Percentiles rank a stretch among this genome's conserved stretches.
Evolutionary conservation across 306 rosid genomes (phyloP).

Genomic region (Sechiopsis laciniata): DNA sequence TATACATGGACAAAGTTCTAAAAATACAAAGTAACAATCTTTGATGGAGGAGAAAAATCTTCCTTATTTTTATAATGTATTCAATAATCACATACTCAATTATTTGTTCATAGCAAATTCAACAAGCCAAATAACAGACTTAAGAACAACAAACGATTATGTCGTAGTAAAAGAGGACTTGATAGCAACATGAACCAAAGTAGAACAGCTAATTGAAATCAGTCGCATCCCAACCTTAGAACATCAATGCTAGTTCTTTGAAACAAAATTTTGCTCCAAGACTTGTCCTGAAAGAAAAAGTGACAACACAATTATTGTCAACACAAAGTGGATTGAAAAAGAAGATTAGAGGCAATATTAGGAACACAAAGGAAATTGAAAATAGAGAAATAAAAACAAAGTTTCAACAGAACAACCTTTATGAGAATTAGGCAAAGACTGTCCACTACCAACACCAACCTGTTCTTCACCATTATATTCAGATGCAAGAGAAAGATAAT

Average conservation of each 20-base stretch:
- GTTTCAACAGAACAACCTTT: not conserved
- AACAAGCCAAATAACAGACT: not conserved
- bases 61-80: not conserved
- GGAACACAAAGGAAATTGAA: not conserved
- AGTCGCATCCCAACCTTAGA: not conserved
- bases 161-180: not conserved
- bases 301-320: not conserved
- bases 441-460: not conserved
- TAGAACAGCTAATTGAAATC: not conserved
- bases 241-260: not conserved
- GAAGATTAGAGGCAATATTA: not conserved
- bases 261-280: not conserved
- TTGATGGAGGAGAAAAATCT: not conserved
- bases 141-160: not conserved
- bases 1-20: too few species aligned
- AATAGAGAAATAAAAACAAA: not conserved
- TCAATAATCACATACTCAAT: not conserved
- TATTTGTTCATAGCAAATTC: not conserved
- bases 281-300: slow-evolving; percentile 3
- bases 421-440: not conserved
- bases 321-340: not conserved
- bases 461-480: slow-evolving; percentile 7
- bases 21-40: not conserved
- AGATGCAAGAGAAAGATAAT: slow-evolving; percentile 14
- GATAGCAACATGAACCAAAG: not conserved